Evolutionary conservation across 805 yeast genomes (phyloP), one percentile per base, ranked within the genome.

Genomic region (Metschnikowia kunwiensis): DNA sequence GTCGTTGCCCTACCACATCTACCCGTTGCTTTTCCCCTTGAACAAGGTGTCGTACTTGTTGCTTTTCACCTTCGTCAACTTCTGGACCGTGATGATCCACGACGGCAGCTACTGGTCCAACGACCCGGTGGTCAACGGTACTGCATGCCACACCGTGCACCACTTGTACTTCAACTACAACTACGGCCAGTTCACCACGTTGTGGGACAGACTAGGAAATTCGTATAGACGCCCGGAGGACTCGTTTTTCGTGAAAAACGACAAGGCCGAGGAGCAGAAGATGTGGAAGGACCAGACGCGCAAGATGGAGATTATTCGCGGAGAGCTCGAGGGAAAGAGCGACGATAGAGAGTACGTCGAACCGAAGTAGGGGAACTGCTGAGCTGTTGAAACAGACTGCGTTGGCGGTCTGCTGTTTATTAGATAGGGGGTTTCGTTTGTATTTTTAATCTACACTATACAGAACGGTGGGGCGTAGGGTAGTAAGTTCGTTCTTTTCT

Each of bases 1-100:
- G 70, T 83, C 95, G 24, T 58, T 93, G 47, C 96, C 98, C 10
- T 93, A 93, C 68, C 98, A 93, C 61, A 50, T 88, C 42, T 93
- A 75, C 67, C 97, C 97, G 42, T 77, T 93, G 61, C 41, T 93
- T 20, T 86, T 93, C 79, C 97, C 97, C 28, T 74, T 93, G 50
- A 89, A 93, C 68, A 93, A 89, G 66, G 67, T 86, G 17, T 77
- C 86, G 15, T 93, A 91, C 61, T 72, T 93, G 56, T 50, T 78
- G 12, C 69, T 93, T 47, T 93, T 93, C 70, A 80, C 91, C 0
- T 82, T 88, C 64, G 96, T 93, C 47, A 91, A 93, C 65, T 82
- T 91, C 61, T 93, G 98, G 98, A 86, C 98, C 10, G 95, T 93
- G 27, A 84, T 91, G 93, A 93, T 93, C 57, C 98, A 93, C 64